Conservation (phyloP, 129 eudicot species). For the Helichrysum umbraculigerum region DNA sequence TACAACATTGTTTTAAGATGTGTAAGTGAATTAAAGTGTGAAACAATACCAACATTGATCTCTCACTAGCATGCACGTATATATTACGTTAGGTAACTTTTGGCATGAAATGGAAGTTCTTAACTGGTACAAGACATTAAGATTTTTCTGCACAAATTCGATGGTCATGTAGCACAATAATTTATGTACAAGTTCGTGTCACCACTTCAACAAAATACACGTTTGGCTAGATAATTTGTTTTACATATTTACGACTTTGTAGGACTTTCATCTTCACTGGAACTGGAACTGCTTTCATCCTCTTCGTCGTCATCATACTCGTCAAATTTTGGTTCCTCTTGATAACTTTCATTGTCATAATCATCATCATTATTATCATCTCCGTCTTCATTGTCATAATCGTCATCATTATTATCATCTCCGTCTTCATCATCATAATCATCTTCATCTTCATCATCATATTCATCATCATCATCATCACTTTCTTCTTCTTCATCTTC, state of each 20-base stretch:
- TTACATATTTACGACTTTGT: background rate
- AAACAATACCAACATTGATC: too few species aligned
- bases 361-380: background rate
- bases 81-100: too few species aligned
- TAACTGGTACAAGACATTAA: too few species aligned
- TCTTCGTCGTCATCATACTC: constrained; percentile 22
- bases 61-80: too few species aligned
- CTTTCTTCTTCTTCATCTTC: background rate
- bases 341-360: background rate
- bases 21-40: too few species aligned
- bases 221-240: background rate
- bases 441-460: background rate
- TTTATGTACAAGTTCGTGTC: background rate
- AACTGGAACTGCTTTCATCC: constrained; percentile 25
- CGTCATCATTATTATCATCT: background rate
- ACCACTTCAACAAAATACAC: background rate
- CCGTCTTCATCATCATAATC: background rate
- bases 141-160: too few species aligned
- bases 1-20: too few species aligned
- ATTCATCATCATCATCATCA: background rate
- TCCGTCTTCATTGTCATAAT: background rate
- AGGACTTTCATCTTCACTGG: constrained; percentile 22
- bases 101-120: too few species aligned
- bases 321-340: constrained; percentile 29
- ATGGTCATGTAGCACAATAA: background rate